Evolutionary conservation across 257 asterid species (phyloP).

Genomic region (Plantago elongata): DNA sequence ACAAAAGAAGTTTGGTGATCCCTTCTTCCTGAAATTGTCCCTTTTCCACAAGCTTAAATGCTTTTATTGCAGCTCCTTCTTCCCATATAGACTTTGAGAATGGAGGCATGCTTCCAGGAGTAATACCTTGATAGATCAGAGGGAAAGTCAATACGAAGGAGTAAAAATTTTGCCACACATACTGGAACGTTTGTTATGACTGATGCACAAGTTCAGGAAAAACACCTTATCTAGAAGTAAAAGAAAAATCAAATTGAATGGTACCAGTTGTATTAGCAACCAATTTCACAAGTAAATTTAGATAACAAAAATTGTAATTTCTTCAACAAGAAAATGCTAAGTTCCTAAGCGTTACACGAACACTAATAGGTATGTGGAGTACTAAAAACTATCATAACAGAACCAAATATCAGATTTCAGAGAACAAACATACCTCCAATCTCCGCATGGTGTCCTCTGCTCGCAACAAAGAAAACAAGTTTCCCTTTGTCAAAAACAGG

Average conservation of each 20-base stretch:
- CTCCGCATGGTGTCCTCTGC: slow-evolving; percentile 98
- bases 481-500: slow-evolving; percentile 72
- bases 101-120: slow-evolving; percentile 99
- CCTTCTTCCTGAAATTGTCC: slow-evolving; percentile 88
- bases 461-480: slow-evolving; percentile 84
- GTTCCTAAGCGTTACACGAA: no score
- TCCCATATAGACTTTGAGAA: slow-evolving; percentile 93
- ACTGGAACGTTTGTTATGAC: no score
- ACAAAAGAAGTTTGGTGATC: slow-evolving; percentile 61
- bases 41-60: slow-evolving; percentile 89
- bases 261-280: no score
- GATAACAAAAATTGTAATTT: no score
- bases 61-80: slow-evolving; percentile 97
- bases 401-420: background rate
- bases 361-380: no score
- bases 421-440: slow-evolving; percentile 53
- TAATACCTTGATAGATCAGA: slow-evolving; percentile 31
- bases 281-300: no score
- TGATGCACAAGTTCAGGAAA: no score
- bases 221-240: no score
- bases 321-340: no score
- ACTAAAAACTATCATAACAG: background rate
- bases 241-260: no score
- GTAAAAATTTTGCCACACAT: no score
- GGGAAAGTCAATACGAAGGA: no score